A percentile compares a stretch with the other conserved stretches of the same genome.
These are phyloP conservation scores for Raffaelea ambrosiae DNA, from an alignment of 2,329 filamentous ascomycete genomes.

Conservation along the genomic window DNA sequence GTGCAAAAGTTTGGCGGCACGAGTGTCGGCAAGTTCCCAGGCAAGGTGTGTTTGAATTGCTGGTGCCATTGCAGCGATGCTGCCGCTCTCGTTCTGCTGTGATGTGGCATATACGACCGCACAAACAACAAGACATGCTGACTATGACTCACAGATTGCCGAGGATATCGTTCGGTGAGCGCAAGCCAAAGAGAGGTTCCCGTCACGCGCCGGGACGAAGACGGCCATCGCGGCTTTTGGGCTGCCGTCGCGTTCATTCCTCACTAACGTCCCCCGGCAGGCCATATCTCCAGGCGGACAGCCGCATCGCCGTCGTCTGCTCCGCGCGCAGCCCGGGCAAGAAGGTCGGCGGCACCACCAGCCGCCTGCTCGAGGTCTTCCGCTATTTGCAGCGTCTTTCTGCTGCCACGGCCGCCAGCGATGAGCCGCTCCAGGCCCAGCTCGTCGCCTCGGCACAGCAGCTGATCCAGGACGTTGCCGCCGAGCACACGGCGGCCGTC, in stretches of 20 bases:
- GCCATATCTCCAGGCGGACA: conserved; percentile 27
- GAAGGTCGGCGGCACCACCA: conserved; percentile 92
- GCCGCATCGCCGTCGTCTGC: conserved; percentile 85
- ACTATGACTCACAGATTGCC: conserved; percentile 26
- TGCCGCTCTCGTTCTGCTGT: neutral
- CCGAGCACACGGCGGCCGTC: conserved; percentile 71
- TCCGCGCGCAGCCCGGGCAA: conserved; percentile 91
- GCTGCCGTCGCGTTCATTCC: neutral
- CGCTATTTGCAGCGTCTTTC: conserved; percentile 46
- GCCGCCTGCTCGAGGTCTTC: conserved; percentile 62
- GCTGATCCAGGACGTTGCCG: conserved; percentile 71
- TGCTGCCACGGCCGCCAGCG: conserved; percentile 34
- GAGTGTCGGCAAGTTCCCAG: conserved; percentile 47
- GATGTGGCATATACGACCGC: neutral
- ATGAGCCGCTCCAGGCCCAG: conserved; percentile 41
- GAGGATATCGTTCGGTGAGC: conserved; percentile 15
- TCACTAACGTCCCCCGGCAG: neutral
- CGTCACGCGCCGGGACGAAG: neutral
- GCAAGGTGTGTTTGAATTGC: conserved; percentile 33
- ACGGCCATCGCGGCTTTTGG: too few relatives aligned
- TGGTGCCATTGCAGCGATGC: conserved; percentile 12
- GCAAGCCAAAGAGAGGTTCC: conserved; percentile 1
- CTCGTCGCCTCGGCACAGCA: conserved; percentile 58
- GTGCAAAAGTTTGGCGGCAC: conserved; percentile 56
- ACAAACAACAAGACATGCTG: neutral